Evolutionary conservation across 257 asterid species (phyloP).

Genomic region (Galeopsis tetrahit): DNA sequence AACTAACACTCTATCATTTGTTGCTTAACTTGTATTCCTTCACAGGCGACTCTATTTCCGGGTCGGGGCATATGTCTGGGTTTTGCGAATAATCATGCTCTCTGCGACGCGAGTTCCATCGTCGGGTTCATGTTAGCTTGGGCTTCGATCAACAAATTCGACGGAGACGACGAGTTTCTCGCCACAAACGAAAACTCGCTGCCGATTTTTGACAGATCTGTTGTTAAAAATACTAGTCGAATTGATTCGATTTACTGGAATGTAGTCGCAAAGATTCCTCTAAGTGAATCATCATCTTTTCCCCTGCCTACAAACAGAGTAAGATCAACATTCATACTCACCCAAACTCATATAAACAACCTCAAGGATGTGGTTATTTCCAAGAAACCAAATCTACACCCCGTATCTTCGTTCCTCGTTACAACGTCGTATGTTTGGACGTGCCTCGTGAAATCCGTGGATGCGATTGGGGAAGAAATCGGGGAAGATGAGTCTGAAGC

Average conservation of each 20-base stretch:
- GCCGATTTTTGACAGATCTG: constrained; percentile 36
- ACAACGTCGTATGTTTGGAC: constrained; percentile 41
- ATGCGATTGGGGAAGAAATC: constrained; percentile 1
- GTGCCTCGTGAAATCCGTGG: constrained; percentile 42
- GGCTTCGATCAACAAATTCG: constrained; percentile 42
- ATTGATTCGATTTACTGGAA: not conserved
- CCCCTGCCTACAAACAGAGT: constrained; percentile 22
- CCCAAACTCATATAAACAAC: constrained; percentile 28
- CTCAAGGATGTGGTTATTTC: constrained; percentile 32
- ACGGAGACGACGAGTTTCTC: constrained; percentile 31
- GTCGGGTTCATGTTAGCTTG: constrained; percentile 42
- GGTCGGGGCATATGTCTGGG: constrained; percentile 35
- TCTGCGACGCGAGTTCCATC: constrained; percentile 33
- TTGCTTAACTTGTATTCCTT: no score
- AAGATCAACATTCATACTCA: constrained; percentile 22
- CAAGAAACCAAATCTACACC: constrained; percentile 21
- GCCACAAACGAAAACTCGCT: not conserved
- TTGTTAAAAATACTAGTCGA: not conserved
- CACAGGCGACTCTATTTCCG: constrained; percentile 52
- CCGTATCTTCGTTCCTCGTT: constrained; percentile 38
- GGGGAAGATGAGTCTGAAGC: no score
- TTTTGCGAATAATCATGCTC: not conserved
- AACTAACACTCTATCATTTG: no score
- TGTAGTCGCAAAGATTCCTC: not conserved
- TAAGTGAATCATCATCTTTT: not conserved